Base-by-base conservation (phyloP, 2,329 filamentous ascomycete species). In the Albifimbria verrucaria region DNA sequence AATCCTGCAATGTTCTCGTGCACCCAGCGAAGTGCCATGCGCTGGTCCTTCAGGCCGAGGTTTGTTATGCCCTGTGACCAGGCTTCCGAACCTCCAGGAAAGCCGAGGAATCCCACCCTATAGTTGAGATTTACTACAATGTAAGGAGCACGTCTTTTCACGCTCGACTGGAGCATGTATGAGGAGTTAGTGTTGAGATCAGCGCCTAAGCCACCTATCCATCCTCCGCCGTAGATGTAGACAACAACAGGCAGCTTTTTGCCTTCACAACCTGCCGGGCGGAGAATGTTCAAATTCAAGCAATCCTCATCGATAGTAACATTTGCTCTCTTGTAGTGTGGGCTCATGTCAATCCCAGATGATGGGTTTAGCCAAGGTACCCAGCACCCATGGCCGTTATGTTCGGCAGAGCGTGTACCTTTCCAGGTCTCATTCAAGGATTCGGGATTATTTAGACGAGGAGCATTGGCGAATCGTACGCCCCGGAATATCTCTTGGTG, bases 201-300 rank as follows among this genome's bases (percentile, higher is more conserved):
- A 32, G 26, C 26, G 9, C 26, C 26, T 9, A 32, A 32, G 26
- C 26, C 26, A 15, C 26, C 15, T 15, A 32, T 15, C 9, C 7
- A 32, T 7, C 26, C 62, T 48, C 69, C 68, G 39, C 77, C 77
- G 58, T 85, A 78, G 24, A 86, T 83, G 81, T 82, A 86, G 0
- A 85, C 73, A 15, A 72, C 75, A 7, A 86, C 79, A 0, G 83
- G 83, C 2, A 87, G 71, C 17, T 70, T 73, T 22, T 68, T 69
- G 22, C 63, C 62, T 44, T 73, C 18, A 7, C 52, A 47, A 3
- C 62, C 62, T 7, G 58, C 48, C 4, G 62, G 62, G 11, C 62
- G 62, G 7, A 64, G 56, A 22, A 64, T 55, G 22, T 64, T 64
- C 18, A 64, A 55, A 9, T 57, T 64, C 53, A 64, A 39, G 49